Base-by-base conservation (phyloP, 1,139 yeast species). In the Hansenula sp. region DNA sequence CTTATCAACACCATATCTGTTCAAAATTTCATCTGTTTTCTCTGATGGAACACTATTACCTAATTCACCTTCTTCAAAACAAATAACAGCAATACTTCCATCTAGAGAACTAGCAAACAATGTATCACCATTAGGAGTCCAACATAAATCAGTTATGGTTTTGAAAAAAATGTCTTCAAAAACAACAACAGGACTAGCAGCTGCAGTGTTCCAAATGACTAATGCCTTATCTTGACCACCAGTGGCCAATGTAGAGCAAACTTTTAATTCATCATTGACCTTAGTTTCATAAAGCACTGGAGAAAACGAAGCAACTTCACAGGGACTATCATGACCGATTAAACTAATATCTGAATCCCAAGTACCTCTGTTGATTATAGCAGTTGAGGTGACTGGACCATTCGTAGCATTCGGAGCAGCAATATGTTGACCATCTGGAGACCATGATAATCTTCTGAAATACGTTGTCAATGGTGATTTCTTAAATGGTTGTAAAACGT, bases 371-470 rank as follows among this genome's bases (percentile, higher is more conserved):
- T 86, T 85, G 27, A 93, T 81, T 31, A 93, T 79, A 0, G 91
- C 93, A 6, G 90, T 93, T 0, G 96, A 83, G 1, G 96, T 81
- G 0, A 93, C 94, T 0, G 97, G 97, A 0, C 98, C 98, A 63
- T 94, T 93, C 10, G 96, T 89, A 2, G 99, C 97, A 64, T 93
- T 94, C 0, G 99, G 96, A 0, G 88, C 96, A 0, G 97, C 98
- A 42, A 93, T 86, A 58, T 87, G 93, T 61, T 88, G 94, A 1
- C 99, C 99, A 65, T 93, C 98, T 0, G 99, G 99, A 0, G 97
- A 88, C 99, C 99, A 93, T 24, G 96, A 86, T 66, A 87, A 77
- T 53, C 97, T 71, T 53, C 99, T 72, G 62, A 90, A 93, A 62
- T 93, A 93, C 0, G 98, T 89, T 0, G 96, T 88, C 50, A 91